phyloP scores from a whole-genome alignment of 306 rosid species.

The Hylodesmum podocarpum region DNA sequence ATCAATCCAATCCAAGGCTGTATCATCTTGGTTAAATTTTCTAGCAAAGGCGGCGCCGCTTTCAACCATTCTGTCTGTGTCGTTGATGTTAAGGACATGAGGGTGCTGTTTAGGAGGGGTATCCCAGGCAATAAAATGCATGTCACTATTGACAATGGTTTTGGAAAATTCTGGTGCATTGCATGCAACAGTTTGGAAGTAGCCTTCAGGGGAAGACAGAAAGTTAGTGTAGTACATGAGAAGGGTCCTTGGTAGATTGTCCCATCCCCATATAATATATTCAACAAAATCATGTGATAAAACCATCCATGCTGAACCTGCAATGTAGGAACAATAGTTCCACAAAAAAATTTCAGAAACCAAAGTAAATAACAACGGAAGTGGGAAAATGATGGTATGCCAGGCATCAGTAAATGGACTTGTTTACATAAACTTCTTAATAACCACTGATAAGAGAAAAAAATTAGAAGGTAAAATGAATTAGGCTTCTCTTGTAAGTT shows the following conservation, averaged over 20 bases:
- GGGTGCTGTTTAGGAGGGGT: slow-evolving; percentile 89
- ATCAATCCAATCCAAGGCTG: slow-evolving; percentile 66
- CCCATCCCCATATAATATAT: slow-evolving; percentile 91
- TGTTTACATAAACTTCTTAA: too few species aligned
- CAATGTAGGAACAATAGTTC: slow-evolving; percentile 28
- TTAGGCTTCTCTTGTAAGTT: too few species aligned
- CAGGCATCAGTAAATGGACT: not conserved
- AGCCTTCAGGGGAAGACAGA: slow-evolving; percentile 95
- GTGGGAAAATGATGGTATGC: not conserved
- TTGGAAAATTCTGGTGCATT: slow-evolving; percentile 71
- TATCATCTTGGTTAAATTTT: slow-evolving; percentile 60
- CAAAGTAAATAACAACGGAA: not conserved
- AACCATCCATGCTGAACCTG: slow-evolving; percentile 99
- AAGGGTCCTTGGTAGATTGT: slow-evolving; percentile 87
- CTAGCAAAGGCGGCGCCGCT: slow-evolving; percentile 87
- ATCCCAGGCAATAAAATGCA: slow-evolving; percentile 92
- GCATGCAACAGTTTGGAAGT: slow-evolving; percentile 91
- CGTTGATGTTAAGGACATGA: slow-evolving; percentile 65
- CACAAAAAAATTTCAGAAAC: not conserved
- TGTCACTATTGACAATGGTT: slow-evolving; percentile 70
- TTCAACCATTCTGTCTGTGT: slow-evolving; percentile 67
- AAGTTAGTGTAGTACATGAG: slow-evolving; percentile 94
- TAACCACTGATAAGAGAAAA: too few species aligned
- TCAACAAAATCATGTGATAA: slow-evolving; percentile 78
- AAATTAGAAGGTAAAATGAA: too few species aligned